Base-by-base conservation (phyloP, 805 yeast species). In the Tetrapisispora taiwanensis region DNA sequence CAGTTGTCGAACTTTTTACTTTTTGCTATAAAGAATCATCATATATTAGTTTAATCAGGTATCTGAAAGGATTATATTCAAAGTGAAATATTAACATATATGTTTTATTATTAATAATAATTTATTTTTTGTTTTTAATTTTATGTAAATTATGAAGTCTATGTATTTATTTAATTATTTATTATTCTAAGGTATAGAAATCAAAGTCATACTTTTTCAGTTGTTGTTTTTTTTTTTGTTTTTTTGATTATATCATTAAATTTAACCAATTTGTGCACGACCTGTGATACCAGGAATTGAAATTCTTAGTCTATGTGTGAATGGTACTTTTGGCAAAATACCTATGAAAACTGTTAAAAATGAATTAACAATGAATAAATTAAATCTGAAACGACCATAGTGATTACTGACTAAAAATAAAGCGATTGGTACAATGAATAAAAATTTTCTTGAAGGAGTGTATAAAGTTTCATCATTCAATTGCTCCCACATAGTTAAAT, bases 401-500 rank as follows among this genome's bases (percentile, higher is more conserved):
- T 90, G 97, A 1, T 97, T 89, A 42, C 92, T 79, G 30, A 87
- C 72, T 52, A 90, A 71, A 55, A 90, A 90, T 56, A 92, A 71
- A 7, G 78, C 80, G 50, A 92, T 84, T 24, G 98, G 98, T n/a
- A 92, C 96, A 41, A 85, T 79, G 68, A 90, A 76, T 52, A 90
- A 70, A 59, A 88, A 90, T 66, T 90, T 90, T 71, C 92, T 89
- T 32, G 95, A 81, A 12, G 98, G 98, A 0, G 98, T 92, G 63
- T 89, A 90, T 64, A 88, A 95, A 59, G 88, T 97, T 47, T 97
- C 98, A 56, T 89, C 80, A 63, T 85, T 94, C 32, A 71, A 81
- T 66, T 90, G 98, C 66, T 90, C 98, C 98, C 98, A 90, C 97
- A 90, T 87, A 19, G 96, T 92, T 52, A 90, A 72, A 58, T 86